Evolutionary conservation across 495 filamentous ascomycete species (phyloP).

Genomic region (Penicillium alfredii): DNA sequence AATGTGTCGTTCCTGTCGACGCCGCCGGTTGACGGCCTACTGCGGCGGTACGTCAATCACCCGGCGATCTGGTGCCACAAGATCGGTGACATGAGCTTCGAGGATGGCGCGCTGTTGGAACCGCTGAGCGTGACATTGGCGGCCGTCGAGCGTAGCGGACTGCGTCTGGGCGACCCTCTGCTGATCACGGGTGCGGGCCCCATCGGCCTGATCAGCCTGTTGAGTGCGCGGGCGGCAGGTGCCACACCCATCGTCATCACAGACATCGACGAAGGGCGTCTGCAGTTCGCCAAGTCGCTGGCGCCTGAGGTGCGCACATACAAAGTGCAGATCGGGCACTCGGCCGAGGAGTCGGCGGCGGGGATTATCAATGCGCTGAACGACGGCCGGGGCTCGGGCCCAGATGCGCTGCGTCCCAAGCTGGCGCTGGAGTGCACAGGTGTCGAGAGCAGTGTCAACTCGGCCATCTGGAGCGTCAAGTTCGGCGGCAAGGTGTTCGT

Average conservation of each 20-base stretch:
- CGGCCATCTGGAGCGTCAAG: conserved; percentile 81
- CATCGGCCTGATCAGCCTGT: conserved; percentile 79
- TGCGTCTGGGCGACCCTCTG: conserved; percentile 76
- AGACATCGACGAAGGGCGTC: conserved; percentile 80
- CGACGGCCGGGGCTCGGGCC: conserved; percentile 38
- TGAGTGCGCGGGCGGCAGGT: conserved; percentile 76
- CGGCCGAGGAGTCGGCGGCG: conserved; percentile 64
- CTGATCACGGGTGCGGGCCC: conserved; percentile 86
- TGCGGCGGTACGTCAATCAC: conserved; percentile 90
- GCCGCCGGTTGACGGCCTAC: conserved; percentile 79
- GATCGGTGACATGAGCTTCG: conserved; percentile 81
- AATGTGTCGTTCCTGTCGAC: conserved; percentile 79
- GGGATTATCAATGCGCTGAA: conserved; percentile 53
- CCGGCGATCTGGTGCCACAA: conserved; percentile 90
- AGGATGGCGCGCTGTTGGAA: conserved; percentile 82
- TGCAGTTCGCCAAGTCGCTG: conserved; percentile 75
- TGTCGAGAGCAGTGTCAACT: conserved; percentile 78
- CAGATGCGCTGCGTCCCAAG: conserved; percentile 68
- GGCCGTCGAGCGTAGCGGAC: conserved; percentile 69
- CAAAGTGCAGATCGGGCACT: conserved; percentile 61
- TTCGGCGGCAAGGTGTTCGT: conserved; percentile 94
- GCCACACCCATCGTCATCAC: conserved; percentile 85
- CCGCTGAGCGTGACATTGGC: conserved; percentile 81
- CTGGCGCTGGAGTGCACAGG: conserved; percentile 86
- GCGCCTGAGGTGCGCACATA: conserved; percentile 68